Conservation (phyloP, 2,329 filamentous ascomycete species). For the Escovopsis sp. region DNA sequence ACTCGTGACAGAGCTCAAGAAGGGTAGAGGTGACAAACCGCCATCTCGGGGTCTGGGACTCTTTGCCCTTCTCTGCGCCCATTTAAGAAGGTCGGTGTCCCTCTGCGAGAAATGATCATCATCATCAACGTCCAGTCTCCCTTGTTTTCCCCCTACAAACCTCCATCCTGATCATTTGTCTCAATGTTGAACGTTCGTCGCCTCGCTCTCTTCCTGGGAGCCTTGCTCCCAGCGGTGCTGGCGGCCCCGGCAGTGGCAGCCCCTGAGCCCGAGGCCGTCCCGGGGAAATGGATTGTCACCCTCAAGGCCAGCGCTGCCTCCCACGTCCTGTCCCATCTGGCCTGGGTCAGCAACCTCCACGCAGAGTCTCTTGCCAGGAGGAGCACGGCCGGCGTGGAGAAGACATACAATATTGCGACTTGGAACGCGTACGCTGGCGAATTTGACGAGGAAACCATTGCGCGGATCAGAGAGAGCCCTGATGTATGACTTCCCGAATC, state of each 20-base stretch:
- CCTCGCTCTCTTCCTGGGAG: constrained; percentile 7
- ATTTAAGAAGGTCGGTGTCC: too few species aligned
- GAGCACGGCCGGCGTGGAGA: constrained; percentile 16
- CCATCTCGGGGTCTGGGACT: too few species aligned
- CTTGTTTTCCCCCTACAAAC: too few species aligned
- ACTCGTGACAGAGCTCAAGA: too few species aligned
- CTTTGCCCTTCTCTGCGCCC: too few species aligned
- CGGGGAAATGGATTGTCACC: constrained; percentile 30
- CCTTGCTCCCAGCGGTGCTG: constrained; percentile 3
- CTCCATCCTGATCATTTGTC: too few species aligned
- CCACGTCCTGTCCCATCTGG: constrained; percentile 19
- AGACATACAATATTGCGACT: constrained; percentile 16
- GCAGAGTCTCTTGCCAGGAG: constrained; percentile 17
- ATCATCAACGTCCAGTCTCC: too few species aligned
- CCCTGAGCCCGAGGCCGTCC: constrained; percentile 7
- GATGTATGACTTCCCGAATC: constrained; percentile 18
- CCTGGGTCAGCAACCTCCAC: constrained; percentile 18
- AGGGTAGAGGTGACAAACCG: too few species aligned
- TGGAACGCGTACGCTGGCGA: constrained; percentile 26
- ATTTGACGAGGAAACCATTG: constrained; percentile 26
- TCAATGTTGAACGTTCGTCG: neutral
- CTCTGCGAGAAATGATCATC: too few species aligned
- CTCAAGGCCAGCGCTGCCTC: constrained; percentile 20
- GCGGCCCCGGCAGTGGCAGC: constrained; percentile 2
- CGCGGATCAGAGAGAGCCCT: constrained; percentile 22